phyloP scores from a whole-genome alignment of 2,329 filamentous ascomycete species.

The Verticillium zaregamsianum region DNA sequence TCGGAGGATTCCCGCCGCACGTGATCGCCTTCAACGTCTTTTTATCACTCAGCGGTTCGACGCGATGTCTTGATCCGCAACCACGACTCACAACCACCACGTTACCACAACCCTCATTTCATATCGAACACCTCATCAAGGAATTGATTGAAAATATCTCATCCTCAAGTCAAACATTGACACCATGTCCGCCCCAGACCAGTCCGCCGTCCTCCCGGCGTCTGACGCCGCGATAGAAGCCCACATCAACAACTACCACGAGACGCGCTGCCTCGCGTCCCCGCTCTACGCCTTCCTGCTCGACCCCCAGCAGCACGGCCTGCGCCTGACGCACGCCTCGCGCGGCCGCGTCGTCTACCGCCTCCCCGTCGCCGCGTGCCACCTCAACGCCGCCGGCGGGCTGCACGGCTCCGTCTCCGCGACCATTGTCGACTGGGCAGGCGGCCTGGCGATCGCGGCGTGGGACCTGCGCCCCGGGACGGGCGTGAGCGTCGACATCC shows the following conservation, averaged over 20 bases:
- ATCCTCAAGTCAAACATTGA: not conserved
- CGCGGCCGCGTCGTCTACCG: slow-evolving; percentile 15
- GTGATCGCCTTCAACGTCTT: not conserved
- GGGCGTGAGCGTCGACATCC: slow-evolving; percentile 71
- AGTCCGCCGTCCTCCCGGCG: slow-evolving; percentile 2
- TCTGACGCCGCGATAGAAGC: slow-evolving; percentile 14
- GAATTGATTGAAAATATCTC: too few species aligned
- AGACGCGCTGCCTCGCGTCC: slow-evolving; percentile 15
- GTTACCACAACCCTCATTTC: too few species aligned
- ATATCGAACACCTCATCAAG: too few species aligned
- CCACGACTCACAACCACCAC: not conserved
- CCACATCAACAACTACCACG: slow-evolving; percentile 16
- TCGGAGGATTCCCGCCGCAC: not conserved
- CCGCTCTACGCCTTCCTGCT: slow-evolving; percentile 18
- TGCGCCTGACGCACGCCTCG: slow-evolving; percentile 16
- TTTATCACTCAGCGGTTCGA: not conserved
- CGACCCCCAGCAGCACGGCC: slow-evolving; percentile 6
- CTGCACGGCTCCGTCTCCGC: slow-evolving; percentile 71
- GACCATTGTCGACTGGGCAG: slow-evolving; percentile 68
- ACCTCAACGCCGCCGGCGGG: slow-evolving; percentile 35
- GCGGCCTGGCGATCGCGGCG: slow-evolving; percentile 66
- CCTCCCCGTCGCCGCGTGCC: slow-evolving; percentile 11
- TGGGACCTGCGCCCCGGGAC: slow-evolving; percentile 58
- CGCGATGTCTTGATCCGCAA: not conserved
- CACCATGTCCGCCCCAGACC: not conserved